Evolutionary conservation across 1,284 basidiomycete species (phyloP).

Genomic region (Ganoderma multipileum): DNA sequence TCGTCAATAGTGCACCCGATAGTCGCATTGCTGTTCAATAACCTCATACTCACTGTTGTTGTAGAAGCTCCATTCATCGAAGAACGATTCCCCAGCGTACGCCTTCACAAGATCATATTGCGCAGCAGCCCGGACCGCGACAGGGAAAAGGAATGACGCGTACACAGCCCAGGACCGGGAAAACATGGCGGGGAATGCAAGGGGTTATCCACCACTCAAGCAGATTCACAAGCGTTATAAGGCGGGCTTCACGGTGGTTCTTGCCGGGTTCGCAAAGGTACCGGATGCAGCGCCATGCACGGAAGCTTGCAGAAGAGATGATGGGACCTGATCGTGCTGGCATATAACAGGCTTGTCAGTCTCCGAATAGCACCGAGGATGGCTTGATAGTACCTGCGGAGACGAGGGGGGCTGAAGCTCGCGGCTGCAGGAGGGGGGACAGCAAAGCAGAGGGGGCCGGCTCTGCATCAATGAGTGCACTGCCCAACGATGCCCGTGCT

Average conservation of each 20-base stretch:
- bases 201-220: constrained; percentile 2
- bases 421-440: constrained; percentile 18
- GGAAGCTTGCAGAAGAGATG: constrained; percentile 10
- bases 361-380: constrained; percentile 19
- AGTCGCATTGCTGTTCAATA: neutral
- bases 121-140: constrained; percentile 26
- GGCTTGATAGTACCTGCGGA: constrained; percentile 27
- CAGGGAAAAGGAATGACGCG: constrained; percentile 26
- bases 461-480: constrained; percentile 1
- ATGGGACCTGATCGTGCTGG: constrained; percentile 14
- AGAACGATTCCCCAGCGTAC: constrained; percentile 46
- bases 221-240: constrained; percentile 25
- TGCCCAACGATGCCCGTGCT: neutral
- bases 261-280: constrained; percentile 17
- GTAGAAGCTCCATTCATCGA: constrained; percentile 49
- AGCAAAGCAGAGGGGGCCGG: neutral
- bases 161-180: constrained; percentile 18
- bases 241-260: constrained; percentile 24
- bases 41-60: constrained; percentile 39
- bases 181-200: constrained; percentile 25
- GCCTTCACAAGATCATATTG: constrained; percentile 44
- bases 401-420: constrained; percentile 18
- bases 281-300: constrained; percentile 5
- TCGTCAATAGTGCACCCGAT: neutral
- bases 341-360: constrained; percentile 22